Evolutionary conservation across 1,284 basidiomycete species (phyloP), one percentile per base, ranked within the genome.

Genomic region (Rugosomyces carneus): DNA sequence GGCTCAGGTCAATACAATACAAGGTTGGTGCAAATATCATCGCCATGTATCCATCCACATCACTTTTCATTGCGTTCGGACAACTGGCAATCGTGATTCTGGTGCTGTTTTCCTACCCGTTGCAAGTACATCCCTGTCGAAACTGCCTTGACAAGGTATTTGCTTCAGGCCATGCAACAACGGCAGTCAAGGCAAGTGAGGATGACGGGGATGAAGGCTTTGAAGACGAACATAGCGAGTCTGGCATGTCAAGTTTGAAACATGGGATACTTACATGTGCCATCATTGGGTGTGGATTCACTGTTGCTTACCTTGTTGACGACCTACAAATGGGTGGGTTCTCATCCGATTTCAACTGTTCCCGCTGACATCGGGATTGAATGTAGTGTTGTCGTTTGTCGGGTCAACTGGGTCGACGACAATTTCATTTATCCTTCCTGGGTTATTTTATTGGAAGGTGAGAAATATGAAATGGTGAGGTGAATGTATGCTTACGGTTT

Each of bases 321-420:
- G 79, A 93, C 63, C 67, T 96, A 50, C 81, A 87, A 62, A 69
- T 92, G 63, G 89, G 91, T 89, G 59, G 59, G 84, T 72, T 13
- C 39, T 18, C 32, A 18, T 8, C 10, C 13, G 18, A 24, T 29
- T 4, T 29, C 10, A 16, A 20, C 11, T 45, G n/a, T n/a, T n/a
- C n/a, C 18, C 15, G 27, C 47, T 54, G 41, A 50, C 47, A 42
- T 42, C 32, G 36, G 45, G 16, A 16, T 16, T 9, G 20, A 9
- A 10, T 10, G 13, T 57, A 93, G 93, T 97, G 9, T 73, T 97
- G 23, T 91, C 93, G 3, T 96, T 99, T 61, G 96, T 99, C 20
- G 96, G 96, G 5, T 88, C 93, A 8, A 96, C 95, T 0, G 96
- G 96, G 13, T 94, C 90, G 15, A 98, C 95, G 11, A 97, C 87